phyloP scores from a whole-genome alignment of 345 rosid species.

The Abelmoschus esculentus region DNA sequence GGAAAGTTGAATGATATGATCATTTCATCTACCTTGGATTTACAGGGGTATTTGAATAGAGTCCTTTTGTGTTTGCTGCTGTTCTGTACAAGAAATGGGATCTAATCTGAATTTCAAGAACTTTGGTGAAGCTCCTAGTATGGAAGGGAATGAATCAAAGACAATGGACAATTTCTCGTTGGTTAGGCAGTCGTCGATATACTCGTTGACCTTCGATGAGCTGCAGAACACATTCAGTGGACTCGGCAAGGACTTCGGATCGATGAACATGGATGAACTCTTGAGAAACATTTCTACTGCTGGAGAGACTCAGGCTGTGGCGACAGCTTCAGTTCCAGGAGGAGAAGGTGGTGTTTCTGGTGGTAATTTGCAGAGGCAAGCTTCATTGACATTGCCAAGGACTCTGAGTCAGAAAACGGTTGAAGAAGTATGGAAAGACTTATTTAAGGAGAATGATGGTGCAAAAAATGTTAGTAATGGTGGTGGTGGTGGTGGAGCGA shows the following conservation, averaged over 20 bases:
- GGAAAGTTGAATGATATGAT: conserved; percentile 7
- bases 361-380: conserved; percentile 80
- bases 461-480: conserved; percentile 28
- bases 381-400: conserved; percentile 84
- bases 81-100: conserved; percentile 35
- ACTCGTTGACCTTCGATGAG: conserved; percentile 81
- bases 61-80: conserved; percentile 11
- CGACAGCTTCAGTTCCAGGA: conserved; percentile 26
- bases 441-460: conserved; percentile 43
- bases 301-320: conserved; percentile 67
- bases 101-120: conserved; percentile 63
- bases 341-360: conserved; percentile 30
- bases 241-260: conserved; percentile 79
- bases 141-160: conserved; percentile 33
- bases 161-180: conserved; percentile 34
- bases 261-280: conserved; percentile 97
- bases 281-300: conserved; percentile 83
- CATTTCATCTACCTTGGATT: conserved; percentile 13
- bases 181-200: conserved; percentile 68
- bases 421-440: conserved; percentile 84
- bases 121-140: conserved; percentile 34
- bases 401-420: conserved; percentile 93
- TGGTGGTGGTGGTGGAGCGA: conserved; percentile 22
- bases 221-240: conserved; percentile 72
- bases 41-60: conserved; percentile 10